Evolutionary conservation across 768 basidiomycete genomes (phyloP), one percentile per base, ranked within the genome.

Genomic region (Mycena maculata): DNA sequence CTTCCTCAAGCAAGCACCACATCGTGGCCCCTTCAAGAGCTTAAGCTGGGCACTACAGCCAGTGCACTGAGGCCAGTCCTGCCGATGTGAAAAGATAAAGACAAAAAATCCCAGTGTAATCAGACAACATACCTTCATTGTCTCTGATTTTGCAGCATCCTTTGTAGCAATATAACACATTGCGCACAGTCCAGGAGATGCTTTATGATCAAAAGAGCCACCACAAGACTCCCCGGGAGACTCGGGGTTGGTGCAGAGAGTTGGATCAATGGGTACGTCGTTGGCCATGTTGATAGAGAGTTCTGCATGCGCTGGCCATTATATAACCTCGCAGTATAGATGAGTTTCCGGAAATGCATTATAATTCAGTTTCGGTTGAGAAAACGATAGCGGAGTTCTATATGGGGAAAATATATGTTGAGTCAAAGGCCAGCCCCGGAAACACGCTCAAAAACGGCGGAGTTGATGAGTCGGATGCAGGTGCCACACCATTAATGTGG

Each of bases 61-160:
- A 5, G 31, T 38, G 33, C 58, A 60, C 58, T 60, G 60, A 7
- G 50, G 60, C 60, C 60, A 61, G 11, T 50, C 47, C 59, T 48
- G n/a, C 4, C 25, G 1, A 31, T n/a, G n/a, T n/a, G 38, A 22
- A 22, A 48, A 48, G 22, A 39, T 2, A 52, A 27, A 6, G 23
- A 25, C 22, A 3, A 52, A 22, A 6, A n/a, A 12, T 4, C 2
- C 20, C 38, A 22, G 25, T n/a, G 4, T 13, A 15, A n/a, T 23
- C 12, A 52, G 0, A n/a, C 27, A 60, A 25, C 22, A 48, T 39
- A 41, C 58, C 58, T 60, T 60, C 58, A 60, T 60, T 6, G 7
- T 9, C 47, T 60, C 58, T 36, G 58, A 45, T 9, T 45, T 31
- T 48, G 11, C 31, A 18, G 47, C 22, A 38, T 60, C 47, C 16